A percentile compares a stretch with the other conserved stretches of the same genome.
phyloP scores from a whole-genome alignment of 345 rosid species.

The Hibiscus trionum region DNA sequence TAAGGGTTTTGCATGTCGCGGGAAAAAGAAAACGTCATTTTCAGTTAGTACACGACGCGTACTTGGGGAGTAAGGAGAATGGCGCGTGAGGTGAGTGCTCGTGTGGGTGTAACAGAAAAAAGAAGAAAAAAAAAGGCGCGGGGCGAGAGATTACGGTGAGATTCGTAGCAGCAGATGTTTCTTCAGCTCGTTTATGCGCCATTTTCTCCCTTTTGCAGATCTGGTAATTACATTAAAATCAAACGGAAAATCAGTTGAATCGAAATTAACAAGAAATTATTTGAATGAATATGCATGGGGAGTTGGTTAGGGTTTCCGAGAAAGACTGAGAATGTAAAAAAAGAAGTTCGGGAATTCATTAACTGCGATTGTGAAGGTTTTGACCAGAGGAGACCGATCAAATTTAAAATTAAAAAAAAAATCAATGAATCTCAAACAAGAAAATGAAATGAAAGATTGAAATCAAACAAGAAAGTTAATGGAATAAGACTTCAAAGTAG shows the following conservation, averaged over 20 bases:
- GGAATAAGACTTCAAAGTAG: not conserved
- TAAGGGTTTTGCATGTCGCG: not conserved
- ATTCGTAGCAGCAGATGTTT: not conserved
- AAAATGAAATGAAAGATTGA: not conserved
- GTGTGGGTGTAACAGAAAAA: not conserved
- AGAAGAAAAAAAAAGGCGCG: not conserved
- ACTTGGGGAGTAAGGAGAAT: not conserved
- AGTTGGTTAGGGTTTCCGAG: not conserved
- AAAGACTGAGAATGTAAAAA: not conserved
- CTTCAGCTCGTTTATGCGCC: not conserved
- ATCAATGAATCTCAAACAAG: not conserved
- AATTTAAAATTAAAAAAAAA: not conserved
- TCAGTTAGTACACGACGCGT: not conserved
- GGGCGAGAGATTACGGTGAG: not conserved
- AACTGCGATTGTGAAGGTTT: not conserved
- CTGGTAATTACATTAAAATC: not conserved
- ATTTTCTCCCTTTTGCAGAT: not conserved
- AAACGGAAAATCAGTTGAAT: not conserved
- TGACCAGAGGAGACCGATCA: not conserved
- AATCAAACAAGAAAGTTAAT: not conserved
- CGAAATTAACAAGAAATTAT: not conserved
- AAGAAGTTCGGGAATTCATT: not conserved
- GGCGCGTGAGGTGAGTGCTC: conserved; percentile 2
- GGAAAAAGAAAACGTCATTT: not conserved
- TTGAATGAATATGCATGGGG: not conserved